Evolutionary conservation across 257 asterid genomes (phyloP).

Genomic region (Fraxinus pennsylvanica): DNA sequence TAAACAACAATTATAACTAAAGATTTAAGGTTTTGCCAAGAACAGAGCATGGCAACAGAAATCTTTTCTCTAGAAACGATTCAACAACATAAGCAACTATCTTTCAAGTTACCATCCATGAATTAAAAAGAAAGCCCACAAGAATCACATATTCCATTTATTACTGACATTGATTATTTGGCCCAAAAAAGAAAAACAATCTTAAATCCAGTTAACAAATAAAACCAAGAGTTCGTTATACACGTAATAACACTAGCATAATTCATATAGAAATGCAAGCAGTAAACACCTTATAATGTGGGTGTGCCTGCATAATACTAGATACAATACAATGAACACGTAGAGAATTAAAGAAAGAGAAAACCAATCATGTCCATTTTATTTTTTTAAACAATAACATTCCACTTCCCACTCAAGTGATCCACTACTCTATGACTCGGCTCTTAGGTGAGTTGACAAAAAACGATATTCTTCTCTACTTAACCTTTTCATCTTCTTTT

Average conservation of each 20-base stretch:
- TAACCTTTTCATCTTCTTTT: not conserved
- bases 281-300: too few species aligned
- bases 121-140: not conserved
- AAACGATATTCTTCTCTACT: not conserved
- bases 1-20: not conserved
- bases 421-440: too few species aligned
- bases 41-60: not conserved
- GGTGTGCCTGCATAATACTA: too few species aligned
- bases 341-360: too few species aligned
- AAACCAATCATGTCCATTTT: too few species aligned
- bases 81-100: not conserved
- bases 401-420: too few species aligned
- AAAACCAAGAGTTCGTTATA: too few species aligned
- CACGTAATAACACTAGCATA: too few species aligned
- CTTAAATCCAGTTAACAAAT: not conserved
- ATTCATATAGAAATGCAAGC: too few species aligned
- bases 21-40: not conserved
- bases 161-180: not conserved
- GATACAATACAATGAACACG: too few species aligned
- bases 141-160: not conserved
- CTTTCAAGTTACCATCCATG: not conserved
- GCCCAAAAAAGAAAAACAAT: not conserved
- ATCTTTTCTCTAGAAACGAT: not conserved
- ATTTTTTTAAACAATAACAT: too few species aligned
- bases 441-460: too few species aligned